phyloP scores from a whole-genome alignment of 2,329 filamentous ascomycete species.

The Cercospora sojina region DNA sequence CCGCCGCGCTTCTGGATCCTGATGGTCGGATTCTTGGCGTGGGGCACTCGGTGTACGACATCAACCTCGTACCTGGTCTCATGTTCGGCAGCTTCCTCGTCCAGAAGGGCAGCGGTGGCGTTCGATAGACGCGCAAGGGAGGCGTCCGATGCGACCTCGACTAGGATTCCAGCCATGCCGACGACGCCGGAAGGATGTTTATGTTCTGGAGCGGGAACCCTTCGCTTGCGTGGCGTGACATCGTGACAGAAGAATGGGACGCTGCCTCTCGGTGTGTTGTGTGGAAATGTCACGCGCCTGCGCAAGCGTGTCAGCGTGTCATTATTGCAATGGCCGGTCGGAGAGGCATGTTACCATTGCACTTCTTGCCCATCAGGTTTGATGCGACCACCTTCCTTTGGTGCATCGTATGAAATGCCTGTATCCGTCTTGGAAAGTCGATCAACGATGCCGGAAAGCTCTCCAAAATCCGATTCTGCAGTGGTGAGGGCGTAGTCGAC shows the following conservation, averaged over 20 bases:
- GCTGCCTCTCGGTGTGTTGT: slow-evolving; percentile 48
- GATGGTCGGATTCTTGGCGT: slow-evolving; percentile 21
- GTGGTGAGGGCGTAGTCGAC: slow-evolving; percentile 62
- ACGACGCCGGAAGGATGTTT: slow-evolving; percentile 54
- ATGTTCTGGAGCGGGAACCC: slow-evolving; percentile 52
- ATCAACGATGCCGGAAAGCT: slow-evolving; percentile 26
- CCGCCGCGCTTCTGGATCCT: slow-evolving; percentile 15
- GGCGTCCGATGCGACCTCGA: slow-evolving; percentile 11
- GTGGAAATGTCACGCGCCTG: slow-evolving; percentile 51
- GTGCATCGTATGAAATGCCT: slow-evolving; percentile 50
- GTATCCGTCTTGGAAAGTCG: slow-evolving; percentile 27
- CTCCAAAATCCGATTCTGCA: slow-evolving; percentile 19
- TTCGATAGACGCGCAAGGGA: slow-evolving; percentile 18
- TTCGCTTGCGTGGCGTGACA: slow-evolving; percentile 54
- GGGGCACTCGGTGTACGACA: slow-evolving; percentile 16
- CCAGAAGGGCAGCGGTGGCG: slow-evolving; percentile 26
- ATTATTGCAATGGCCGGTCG: neutral
- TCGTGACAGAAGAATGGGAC: slow-evolving; percentile 68
- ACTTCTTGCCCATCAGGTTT: slow-evolving; percentile 57
- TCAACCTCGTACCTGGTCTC: slow-evolving; percentile 16
- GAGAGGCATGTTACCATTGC: slow-evolving; percentile 48
- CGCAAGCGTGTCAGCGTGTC: neutral
- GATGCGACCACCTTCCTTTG: slow-evolving; percentile 54
- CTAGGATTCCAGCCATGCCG: slow-evolving; percentile 50
- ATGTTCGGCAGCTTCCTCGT: slow-evolving; percentile 10